phyloP scores from a whole-genome alignment of 129 eudicot species.

The Flaveria bidentis region DNA sequence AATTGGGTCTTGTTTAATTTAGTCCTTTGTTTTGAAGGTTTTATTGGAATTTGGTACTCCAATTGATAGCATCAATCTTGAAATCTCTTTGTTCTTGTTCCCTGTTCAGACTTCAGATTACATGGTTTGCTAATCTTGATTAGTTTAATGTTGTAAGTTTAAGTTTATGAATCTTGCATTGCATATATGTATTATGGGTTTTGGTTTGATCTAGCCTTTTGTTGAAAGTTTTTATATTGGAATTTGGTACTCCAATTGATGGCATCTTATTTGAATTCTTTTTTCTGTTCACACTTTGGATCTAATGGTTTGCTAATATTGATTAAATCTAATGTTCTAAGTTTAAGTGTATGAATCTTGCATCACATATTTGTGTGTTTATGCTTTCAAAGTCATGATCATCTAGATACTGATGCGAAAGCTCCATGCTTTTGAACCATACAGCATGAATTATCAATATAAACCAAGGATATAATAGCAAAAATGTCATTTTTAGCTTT shows the following conservation, averaged over 20 bases:
- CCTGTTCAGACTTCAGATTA: too few relatives aligned
- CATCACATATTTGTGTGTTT: slow-evolving; percentile 5
- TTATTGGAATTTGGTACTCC: too few relatives aligned
- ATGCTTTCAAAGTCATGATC: slow-evolving; percentile 18
- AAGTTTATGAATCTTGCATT: slow-evolving; percentile 21
- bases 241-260: neutral
- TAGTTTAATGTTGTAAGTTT: too few relatives aligned
- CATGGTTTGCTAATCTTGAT: too few relatives aligned
- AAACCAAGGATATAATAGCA: neutral
- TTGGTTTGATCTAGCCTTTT: neutral
- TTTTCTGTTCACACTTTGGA: neutral
- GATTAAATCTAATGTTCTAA: neutral
- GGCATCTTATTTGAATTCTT: neutral
- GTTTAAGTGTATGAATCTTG: slow-evolving; percentile 6
- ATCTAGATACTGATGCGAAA: neutral
- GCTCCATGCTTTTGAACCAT: neutral
- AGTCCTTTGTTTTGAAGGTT: neutral
- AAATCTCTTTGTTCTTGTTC: too few relatives aligned
- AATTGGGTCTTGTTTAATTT: neutral
- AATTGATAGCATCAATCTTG: too few relatives aligned
- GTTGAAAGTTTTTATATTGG: neutral
- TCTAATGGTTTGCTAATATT: slow-evolving; percentile 6
- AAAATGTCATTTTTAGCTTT: neutral
- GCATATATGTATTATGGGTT: neutral
- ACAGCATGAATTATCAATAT: neutral